phyloP scores from a whole-genome alignment of 495 filamentous ascomycete genomes.

The Xylaria intraflava region DNA sequence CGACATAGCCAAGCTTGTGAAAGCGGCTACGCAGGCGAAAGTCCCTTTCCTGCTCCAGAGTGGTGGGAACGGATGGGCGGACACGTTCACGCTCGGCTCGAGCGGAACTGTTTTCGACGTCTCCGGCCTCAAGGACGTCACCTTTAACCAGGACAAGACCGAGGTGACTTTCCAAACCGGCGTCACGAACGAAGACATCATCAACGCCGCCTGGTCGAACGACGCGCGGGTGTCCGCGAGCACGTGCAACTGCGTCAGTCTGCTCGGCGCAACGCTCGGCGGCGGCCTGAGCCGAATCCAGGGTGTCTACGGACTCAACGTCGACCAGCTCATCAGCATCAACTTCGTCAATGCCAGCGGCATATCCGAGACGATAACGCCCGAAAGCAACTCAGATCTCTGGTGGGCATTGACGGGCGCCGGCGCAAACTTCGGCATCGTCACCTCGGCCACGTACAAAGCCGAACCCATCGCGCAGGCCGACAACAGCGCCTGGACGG shows the following conservation, averaged over 20 bases:
- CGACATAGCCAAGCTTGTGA: conserved; percentile 16
- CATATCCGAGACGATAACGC: conserved; percentile 10
- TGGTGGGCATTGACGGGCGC: conserved; percentile 34
- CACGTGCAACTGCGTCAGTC: conserved; percentile 43
- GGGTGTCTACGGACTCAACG: conserved; percentile 41
- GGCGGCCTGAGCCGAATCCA: conserved; percentile 44
- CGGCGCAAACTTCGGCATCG: conserved; percentile 40
- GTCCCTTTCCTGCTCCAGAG: conserved; percentile 26
- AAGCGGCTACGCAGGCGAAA: neutral
- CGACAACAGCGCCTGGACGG: neutral
- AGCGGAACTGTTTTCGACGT: conserved; percentile 24
- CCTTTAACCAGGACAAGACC: conserved; percentile 20
- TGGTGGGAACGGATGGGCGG: conserved; percentile 27
- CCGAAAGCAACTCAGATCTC: conserved; percentile 28
- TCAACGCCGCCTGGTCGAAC: conserved; percentile 15
- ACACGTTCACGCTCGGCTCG: conserved; percentile 16
- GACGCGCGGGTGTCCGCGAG: conserved; percentile 29
- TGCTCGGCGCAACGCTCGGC: conserved; percentile 44
- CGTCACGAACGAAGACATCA: conserved; percentile 13
- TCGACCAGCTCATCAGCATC: conserved; percentile 40
- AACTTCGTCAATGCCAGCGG: conserved; percentile 44
- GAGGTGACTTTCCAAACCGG: conserved; percentile 20
- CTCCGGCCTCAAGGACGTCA: conserved; percentile 12
- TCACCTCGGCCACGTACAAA: conserved; percentile 15
- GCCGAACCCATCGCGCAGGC: neutral